These are phyloP conservation scores for Raffaelea ambrosiae DNA, from an alignment of 2,329 filamentous ascomycete genomes.

Conservation along the genomic window DNA sequence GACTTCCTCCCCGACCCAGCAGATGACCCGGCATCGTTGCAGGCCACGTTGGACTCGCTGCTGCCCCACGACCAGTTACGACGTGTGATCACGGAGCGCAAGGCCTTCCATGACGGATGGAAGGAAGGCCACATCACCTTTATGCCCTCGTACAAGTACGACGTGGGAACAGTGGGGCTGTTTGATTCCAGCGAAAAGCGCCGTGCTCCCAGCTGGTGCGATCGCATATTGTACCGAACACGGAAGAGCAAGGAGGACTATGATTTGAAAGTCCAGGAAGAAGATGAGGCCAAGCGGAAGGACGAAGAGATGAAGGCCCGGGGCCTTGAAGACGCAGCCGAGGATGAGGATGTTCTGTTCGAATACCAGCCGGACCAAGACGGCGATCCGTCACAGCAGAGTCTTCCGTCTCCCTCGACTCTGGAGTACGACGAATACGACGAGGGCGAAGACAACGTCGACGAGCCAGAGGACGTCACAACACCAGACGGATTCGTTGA, in stretches of 20 bases:
- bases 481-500: constrained; percentile 52
- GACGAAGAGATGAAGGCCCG: constrained; percentile 80
- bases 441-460: constrained; percentile 40
- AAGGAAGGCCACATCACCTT: constrained; percentile 81
- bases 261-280: constrained; percentile 54
- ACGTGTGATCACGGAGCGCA: constrained; percentile 63
- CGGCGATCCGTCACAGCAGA: constrained; percentile 24
- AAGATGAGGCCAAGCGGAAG: constrained; percentile 57
- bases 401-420: constrained; percentile 21
- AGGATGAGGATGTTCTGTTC: constrained; percentile 78
- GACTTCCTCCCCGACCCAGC: constrained; percentile 59
- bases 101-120: constrained; percentile 87
- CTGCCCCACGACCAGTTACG: constrained; percentile 83
- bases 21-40: constrained; percentile 75
- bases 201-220: constrained; percentile 91
- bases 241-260: constrained; percentile 60
- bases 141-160: constrained; percentile 94
- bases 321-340: constrained; percentile 63
- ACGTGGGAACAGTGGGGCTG: constrained; percentile 81
- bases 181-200: constrained; percentile 96
- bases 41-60: constrained; percentile 79
- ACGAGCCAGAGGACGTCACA: constrained; percentile 37
- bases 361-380: constrained; percentile 84
- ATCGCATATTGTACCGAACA: constrained; percentile 82
- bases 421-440: constrained; percentile 56